Evolutionary conservation across 768 basidiomycete species (phyloP), one percentile per base, ranked within the genome.

Genomic region (Suillus tomentosus): DNA sequence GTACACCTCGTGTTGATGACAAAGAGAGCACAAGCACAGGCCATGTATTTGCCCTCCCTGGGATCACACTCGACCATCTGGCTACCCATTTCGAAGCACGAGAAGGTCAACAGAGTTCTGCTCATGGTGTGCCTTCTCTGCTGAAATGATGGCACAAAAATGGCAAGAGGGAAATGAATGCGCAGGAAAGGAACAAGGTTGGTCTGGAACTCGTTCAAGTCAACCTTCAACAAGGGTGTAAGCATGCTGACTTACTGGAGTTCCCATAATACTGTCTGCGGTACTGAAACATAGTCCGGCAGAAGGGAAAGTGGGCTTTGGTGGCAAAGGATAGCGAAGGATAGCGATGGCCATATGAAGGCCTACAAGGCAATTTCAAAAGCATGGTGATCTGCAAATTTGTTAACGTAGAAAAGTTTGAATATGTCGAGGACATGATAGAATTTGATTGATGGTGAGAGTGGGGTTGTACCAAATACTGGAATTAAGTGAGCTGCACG

Each of bases 141-240:
- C 88, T 14, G 95, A 96, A 73, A 98, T 83, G 67, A 99, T 90
- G 22, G 96, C 9, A 96, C 95, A 78, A 92, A 97, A 66, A 94
- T 96, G 59, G 96, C 96, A 68, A 98, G 84, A 55, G 96, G 96
- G 91, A 98, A 99, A 76, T 99, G 96, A 67, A 99, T 98, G 73
- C 95, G 93, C 67, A 95, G 95, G 91, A 96, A 96, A 59, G 96
- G 96, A 60, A 98, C 96, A 77, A 98, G 80, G 81, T 99, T 99
- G 63, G 96, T 98, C 82, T 98, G 96, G 88, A 99, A 99, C 81
- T 99, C 96, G 80, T 96, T 97, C 76, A 99, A 77, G 71, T 87
- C 86, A 65, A 87, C 87, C 70, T 87, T 88, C 65, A 88, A 79
- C 48, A 24, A 27, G 27, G 27, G 27, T 27, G 27, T 27, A 27